Evolutionary conservation across 768 basidiomycete species (phyloP), one percentile per base, ranked within the genome.

Genomic region (Podaxis mareebaensis): DNA sequence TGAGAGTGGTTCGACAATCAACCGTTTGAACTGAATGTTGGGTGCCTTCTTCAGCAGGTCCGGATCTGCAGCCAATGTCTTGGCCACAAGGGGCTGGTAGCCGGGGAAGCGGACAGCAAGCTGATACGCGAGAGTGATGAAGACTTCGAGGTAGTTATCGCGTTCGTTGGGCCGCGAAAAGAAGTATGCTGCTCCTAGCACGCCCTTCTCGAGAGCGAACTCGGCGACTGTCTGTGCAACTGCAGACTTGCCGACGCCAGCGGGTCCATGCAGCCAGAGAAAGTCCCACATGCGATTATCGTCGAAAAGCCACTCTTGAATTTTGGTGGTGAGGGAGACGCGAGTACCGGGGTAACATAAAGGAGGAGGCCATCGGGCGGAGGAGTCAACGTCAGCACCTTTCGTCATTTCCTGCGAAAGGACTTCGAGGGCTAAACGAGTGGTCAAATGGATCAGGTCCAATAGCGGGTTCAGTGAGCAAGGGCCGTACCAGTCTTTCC

Each of bases 141-240:
- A 30, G 30, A 30, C 30, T 7, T n/a, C n/a, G 17, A 28, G 17
- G 44, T 20, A 51, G 11, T 48, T 28, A n/a, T 22, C 20, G 1
- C 40, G 58, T 13, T 58, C 4, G 20, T 55, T 44, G 11, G 28
- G 13, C 20, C 61, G 5, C 12, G 60, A 62, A 17, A 61, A 59
- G 49, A 66, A 66, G 57, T 42, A 63, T 11, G 56, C 42, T 1
- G 61, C 65, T 6, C 65, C 65, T 6, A 66, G 57, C 1, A 22
- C 6, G 3, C 49, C 39, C 10, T 28, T 24, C n/a, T 59, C 22
- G 0, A 13, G 7, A 12, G 48, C 42, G 15, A n/a, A 48, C 22
- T 57, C 42, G 2, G 49, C 56, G 26, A 66, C 3, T 1, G 61
- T 66, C 42, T 62, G 56, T 0, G 65, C 48, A 10, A 58, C 17